Conservation (phyloP, 306 rosid genomes). For the Quercus cerris region DNA sequence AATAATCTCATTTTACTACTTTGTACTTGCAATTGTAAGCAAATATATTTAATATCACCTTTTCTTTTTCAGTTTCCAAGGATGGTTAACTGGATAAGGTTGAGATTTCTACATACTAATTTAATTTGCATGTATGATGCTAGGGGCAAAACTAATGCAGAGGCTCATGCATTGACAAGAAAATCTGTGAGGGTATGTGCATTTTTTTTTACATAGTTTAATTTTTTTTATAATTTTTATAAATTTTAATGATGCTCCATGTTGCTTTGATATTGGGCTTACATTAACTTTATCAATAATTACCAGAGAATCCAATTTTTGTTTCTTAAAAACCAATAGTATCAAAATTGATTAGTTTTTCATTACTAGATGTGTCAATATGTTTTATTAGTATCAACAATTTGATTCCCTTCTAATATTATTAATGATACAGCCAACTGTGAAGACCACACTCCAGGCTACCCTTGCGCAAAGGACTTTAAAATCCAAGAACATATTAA, state of each 20-base stretch:
- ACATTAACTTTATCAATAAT: not conserved
- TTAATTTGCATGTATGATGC: conserved; percentile 21
- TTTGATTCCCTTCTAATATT: conserved; percentile 10
- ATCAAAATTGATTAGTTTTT: not conserved
- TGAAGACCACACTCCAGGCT: conserved; percentile 47
- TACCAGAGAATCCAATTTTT: not conserved
- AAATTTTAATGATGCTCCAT: not conserved
- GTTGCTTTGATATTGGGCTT: not conserved
- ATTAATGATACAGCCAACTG: conserved; percentile 46
- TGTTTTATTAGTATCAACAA: not conserved
- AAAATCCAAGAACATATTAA: conserved; percentile 36
- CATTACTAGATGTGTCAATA: not conserved
- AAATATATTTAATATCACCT: not conserved
- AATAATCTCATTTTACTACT: not conserved
- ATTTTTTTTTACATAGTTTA: not conserved
- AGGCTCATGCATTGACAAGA: conserved; percentile 37
- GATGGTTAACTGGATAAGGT: not conserved
- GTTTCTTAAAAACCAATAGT: not conserved
- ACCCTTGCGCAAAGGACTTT: conserved; percentile 33
- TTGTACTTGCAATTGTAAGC: not conserved
- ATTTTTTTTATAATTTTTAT: not conserved
- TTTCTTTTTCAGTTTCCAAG: not conserved
- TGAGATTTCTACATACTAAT: conserved; percentile 22
- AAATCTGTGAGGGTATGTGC: conserved; percentile 56
- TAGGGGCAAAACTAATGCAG: conserved; percentile 53